Evolutionary conservation across 305 asterid species (phyloP), one percentile per base, ranked within the genome.

Genomic region (Fraxinus albicans): DNA sequence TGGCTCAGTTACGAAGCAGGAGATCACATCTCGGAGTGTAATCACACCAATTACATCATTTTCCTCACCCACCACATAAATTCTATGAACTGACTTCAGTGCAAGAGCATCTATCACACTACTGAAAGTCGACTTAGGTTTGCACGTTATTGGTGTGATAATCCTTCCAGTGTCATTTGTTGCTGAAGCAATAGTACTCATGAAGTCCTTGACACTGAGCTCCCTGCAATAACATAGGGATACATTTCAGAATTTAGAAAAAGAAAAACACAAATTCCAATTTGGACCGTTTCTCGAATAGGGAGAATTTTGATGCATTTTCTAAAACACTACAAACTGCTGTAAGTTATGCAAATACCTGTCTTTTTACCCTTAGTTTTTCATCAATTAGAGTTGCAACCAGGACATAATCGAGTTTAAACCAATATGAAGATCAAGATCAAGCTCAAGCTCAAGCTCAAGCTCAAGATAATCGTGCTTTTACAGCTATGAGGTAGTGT

Each of bases 71-170:
- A 87, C 89, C 72, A 90, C 91, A 29, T 91, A 87, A 77, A 91
- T 89, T 27, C 95, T 82, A 36, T 90, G 91, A 55, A 91, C 91
- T 2, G 84, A 80, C 63, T 77, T 84, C 1, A 87, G 77, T 21
- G 93, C 87, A 12, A 91, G 91, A 0, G 89, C 85, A 50, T 89
- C 91, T 9, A 91, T 88, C 86, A 89, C 94, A 5, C 36, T 78
- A 23, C 91, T 78, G 2, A 91, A 91, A 5, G 89, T 91, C 53
- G 94, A 83, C 13, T 88, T 86, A n/a, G 86, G 85, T 83, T 88
- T 88, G 97, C 98, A 94, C 7, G 95, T 93, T 86, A 94, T 92
- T 4, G 98, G 97, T 38, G 89, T 83, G n/a, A 81, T 88, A 0
- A 86, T 86, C 86, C 84, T 90, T 77, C 86, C 88, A 3, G 80